These are phyloP conservation scores for Xylariomycetidae sp. DNA, from an alignment of 2,329 filamentous ascomycete genomes.

Conservation along the genomic window DNA sequence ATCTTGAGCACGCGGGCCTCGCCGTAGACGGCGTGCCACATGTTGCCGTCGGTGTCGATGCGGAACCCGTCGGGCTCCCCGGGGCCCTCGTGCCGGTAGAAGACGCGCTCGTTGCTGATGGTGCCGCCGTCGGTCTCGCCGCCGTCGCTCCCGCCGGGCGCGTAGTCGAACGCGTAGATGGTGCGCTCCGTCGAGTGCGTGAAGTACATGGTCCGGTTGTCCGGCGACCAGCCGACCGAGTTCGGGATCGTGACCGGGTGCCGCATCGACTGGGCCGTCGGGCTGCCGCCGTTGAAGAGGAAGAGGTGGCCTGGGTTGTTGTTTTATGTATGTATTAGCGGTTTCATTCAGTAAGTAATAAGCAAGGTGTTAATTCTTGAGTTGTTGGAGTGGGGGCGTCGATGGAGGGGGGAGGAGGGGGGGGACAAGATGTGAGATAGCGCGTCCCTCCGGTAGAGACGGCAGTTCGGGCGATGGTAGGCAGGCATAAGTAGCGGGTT, in stretches of 20 bases:
- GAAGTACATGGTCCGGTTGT: slow-evolving; percentile 72
- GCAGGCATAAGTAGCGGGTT: too few species aligned
- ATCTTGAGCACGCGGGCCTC: slow-evolving; percentile 72
- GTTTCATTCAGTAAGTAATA: too few species aligned
- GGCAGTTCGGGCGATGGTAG: too few species aligned
- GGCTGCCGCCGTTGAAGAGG: slow-evolving; percentile 61
- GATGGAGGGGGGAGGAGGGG: neutral
- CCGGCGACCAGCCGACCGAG: slow-evolving; percentile 73
- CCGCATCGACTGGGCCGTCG: slow-evolving; percentile 51
- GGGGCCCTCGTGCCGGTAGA: slow-evolving; percentile 63
- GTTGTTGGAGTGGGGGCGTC: too few species aligned
- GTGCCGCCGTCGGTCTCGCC: slow-evolving; percentile 51
- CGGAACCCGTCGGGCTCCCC: slow-evolving; percentile 80
- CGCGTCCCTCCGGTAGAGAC: too few species aligned
- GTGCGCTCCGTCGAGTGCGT: slow-evolving; percentile 70
- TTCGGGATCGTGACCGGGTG: slow-evolving; percentile 72
- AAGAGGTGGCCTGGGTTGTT: slow-evolving; percentile 73
- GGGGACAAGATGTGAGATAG: too few species aligned
- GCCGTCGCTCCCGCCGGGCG: too few species aligned
- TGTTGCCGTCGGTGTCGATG: slow-evolving; percentile 76
- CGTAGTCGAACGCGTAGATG: slow-evolving; percentile 73
- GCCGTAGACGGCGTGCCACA: slow-evolving; percentile 87
- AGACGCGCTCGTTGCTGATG: slow-evolving; percentile 65
- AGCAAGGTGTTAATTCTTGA: too few species aligned
- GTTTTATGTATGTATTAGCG: too few species aligned